Evolutionary conservation across 306 rosid genomes (phyloP), one percentile per base, ranked within the genome.

Genomic region (Amphicarpaea edgeworthii): DNA sequence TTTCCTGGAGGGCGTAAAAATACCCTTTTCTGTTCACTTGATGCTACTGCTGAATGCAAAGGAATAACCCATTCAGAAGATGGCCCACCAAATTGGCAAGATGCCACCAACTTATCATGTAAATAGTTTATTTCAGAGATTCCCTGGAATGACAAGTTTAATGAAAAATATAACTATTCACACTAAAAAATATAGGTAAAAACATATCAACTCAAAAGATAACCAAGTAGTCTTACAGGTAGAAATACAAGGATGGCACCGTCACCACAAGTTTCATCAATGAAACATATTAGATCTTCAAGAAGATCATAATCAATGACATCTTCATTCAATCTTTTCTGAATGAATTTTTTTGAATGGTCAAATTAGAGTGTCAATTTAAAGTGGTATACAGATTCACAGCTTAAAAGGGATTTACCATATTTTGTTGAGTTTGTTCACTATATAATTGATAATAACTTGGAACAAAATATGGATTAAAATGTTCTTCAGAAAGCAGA

Each of bases 11-110:
- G 95, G 66, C 85, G 86, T 78, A 88, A 76, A 86, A 94, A 94
- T 54, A 82, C 98, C 85, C 80, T 90, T 86, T 90, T 91, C 71
- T 91, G 98, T 54, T 94, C 95, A 50, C 68, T 83, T 67, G 98
- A 86, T 54, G 93, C 89, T 60, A 94, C 80, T 0, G 91, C 84
- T 47, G 97, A 94, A 86, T 94, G 98, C 69, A 94, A 81, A 12
- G 97, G 96, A 82, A 91, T 90, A 82, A 94, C 81, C 98, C 98
- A 94, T 68, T 92, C 96, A 67, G 97, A 87, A 86, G 97, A 89
- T 19, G 77, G 89, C 75, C 97, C 95, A 72, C 97, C 93, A 84
- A 94, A 94, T 72, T 86, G 95, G 81, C 87, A 88, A 20, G 97
- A 91, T 51, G 90, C 93, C 55, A 83, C 85, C 80, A 94, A 84